Evolutionary conservation across 441 rosid species (phyloP), one percentile per base, ranked within the genome.

Genomic region (Pelargonium cotyledonis): DNA sequence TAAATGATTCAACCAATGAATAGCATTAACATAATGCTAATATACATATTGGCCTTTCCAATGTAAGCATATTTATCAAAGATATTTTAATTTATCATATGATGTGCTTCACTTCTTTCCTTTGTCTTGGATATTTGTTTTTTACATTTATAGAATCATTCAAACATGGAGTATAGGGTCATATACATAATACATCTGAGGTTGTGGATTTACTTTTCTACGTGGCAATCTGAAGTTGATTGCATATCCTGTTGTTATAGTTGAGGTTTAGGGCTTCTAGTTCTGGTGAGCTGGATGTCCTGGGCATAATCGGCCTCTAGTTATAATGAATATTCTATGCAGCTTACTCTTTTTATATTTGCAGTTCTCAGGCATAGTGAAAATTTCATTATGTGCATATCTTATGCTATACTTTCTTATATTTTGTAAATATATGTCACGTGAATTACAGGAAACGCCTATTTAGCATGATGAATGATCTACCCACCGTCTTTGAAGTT

Each of bases 381-480:
- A 21, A n/a, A 51, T n/a, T 55, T 55, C 23, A 16, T 16, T 55
- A 55, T 16, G 6, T 18, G 9, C 23, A 16, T 55, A 55, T 55
- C 61, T 61, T 51, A 41, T 61, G 68, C 61, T 80, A 35, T 74
- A 63, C 18, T 49, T 66, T 46, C 21, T 63, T 68, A 70, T 68
- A 47, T 49, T 67, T 53, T 62, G 16, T 55, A 16, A 55, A 6
- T n/a, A 55, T 55, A 55, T 55, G 61, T 16, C 18, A 51, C 58
- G 7, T 55, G 47, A 49, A 73, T 73, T 60, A 38, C 88, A 94
- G 97, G 89, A 94, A 94, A 86, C 88, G 88, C 74, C 92, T 94
- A 74, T 94, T 88, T 80, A 89, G 83, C 78, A 88, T 89, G 97
- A 88, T 89, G 73, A 91, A 91, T 72, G 97, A 89, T 16, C 77